phyloP scores from a whole-genome alignment of 73 alveolate species.

The Halteria grandinella region DNA sequence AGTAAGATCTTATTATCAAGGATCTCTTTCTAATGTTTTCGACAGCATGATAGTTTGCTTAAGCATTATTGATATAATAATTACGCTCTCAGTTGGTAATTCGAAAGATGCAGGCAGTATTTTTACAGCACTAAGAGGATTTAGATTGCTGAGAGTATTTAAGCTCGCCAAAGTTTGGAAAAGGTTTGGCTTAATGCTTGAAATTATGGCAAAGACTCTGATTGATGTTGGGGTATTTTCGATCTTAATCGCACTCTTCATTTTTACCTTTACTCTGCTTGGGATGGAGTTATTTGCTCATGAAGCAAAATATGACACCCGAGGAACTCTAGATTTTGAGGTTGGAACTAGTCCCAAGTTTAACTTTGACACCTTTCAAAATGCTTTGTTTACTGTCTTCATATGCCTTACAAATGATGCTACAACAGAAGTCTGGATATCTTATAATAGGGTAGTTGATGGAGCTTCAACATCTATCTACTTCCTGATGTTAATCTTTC shows the following conservation, averaged over 20 bases:
- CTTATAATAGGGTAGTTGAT: constrained; percentile 32
- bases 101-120: constrained; percentile 11
- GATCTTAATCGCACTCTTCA: constrained; percentile 18
- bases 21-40: constrained; percentile 23
- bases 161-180: constrained; percentile 31
- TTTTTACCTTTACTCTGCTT: constrained; percentile 23
- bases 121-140: constrained; percentile 40
- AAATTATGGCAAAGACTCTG: constrained; percentile 15
- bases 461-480: not conserved
- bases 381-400: constrained; percentile 66
- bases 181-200: not conserved
- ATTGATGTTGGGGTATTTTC: constrained; percentile 36
- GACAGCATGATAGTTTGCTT: constrained; percentile 20
- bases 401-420: constrained; percentile 62
- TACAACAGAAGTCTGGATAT: constrained; percentile 66
- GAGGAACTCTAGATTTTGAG: too few species aligned
- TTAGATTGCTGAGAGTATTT: constrained; percentile 33
- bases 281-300: constrained; percentile 47
- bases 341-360: too few species aligned
- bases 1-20: not conserved
- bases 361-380: constrained; percentile 63
- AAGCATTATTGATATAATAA: constrained; percentile 4
- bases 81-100: not conserved
- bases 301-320: constrained; percentile 31
- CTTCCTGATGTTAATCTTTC: constrained; percentile 29